phyloP scores from a whole-genome alignment of 176 grass and related monocot species.

The Ensete ventricosum region DNA sequence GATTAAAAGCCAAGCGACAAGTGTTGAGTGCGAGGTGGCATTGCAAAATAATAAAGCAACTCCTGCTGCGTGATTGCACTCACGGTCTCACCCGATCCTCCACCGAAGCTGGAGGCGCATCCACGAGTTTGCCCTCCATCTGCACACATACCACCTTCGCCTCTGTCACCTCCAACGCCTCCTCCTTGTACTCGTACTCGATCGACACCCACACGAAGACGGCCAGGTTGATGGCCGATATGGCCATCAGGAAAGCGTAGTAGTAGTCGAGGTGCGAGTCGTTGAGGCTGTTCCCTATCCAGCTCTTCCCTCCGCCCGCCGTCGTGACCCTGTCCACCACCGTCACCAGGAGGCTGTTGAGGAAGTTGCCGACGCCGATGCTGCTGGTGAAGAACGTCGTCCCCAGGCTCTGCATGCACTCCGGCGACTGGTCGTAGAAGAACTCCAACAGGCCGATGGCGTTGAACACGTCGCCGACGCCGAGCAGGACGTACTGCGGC shows the following conservation, averaged over 20 bases:
- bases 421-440: slow-evolving; percentile 1
- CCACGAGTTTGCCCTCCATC: too few relatives aligned
- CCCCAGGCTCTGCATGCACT: slow-evolving; percentile 6
- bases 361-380: slow-evolving; percentile 3
- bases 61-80: too few relatives aligned
- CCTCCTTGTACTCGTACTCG: neutral
- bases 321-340: neutral
- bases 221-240: neutral
- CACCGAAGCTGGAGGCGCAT: too few relatives aligned
- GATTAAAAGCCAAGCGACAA: too few relatives aligned
- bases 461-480: neutral
- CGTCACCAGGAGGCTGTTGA: neutral
- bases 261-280: slow-evolving; percentile 2
- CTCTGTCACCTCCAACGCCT: too few relatives aligned
- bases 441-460: neutral
- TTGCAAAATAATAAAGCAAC: too few relatives aligned
- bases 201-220: neutral
- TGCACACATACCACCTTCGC: too few relatives aligned
- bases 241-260: neutral
- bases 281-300: slow-evolving; percentile 3
- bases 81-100: too few relatives aligned
- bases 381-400: neutral
- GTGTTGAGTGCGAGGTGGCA: too few relatives aligned
- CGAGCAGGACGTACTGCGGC: neutral
- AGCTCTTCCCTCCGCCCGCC: neutral